Conservation (phyloP, 768 basidiomycete species). For the Galerina sulciceps region DNA sequence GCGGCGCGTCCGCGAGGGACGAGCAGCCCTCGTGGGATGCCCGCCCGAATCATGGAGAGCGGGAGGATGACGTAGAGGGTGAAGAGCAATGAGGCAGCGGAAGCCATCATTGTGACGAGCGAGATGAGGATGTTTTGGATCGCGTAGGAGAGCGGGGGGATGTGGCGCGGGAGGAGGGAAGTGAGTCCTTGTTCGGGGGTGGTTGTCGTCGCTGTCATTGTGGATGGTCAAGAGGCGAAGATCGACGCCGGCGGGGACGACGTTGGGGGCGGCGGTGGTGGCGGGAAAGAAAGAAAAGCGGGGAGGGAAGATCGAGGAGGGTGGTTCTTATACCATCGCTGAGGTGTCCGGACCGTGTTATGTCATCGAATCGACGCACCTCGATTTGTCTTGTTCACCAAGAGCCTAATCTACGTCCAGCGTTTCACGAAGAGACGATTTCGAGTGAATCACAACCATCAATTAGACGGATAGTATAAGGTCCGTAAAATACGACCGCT, state of each 20-base stretch:
- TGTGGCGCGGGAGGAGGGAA: constrained; percentile 17
- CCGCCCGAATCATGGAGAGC: constrained; percentile 14
- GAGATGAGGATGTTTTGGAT: constrained; percentile 33
- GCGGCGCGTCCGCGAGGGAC: neutral
- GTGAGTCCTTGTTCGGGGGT: neutral
- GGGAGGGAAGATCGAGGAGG: neutral
- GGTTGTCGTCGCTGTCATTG: neutral
- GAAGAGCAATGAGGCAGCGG: constrained; percentile 22
- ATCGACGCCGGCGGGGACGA: neutral
- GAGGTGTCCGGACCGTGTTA: too few relatives aligned
- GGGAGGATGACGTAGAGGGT: constrained; percentile 26
- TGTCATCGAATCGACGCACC: too few relatives aligned
- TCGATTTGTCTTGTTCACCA: too few relatives aligned
- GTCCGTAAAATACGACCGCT: too few relatives aligned
- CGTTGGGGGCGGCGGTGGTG: neutral
- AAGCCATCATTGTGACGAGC: constrained; percentile 15
- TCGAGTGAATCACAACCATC: too few relatives aligned
- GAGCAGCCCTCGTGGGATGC: constrained; percentile 12
- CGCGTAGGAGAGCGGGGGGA: constrained; percentile 26
- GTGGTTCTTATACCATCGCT: too few relatives aligned
- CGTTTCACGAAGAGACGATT: too few relatives aligned
- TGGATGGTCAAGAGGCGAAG: neutral
- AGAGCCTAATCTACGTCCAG: too few relatives aligned
- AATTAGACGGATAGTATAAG: too few relatives aligned
- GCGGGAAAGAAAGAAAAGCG: neutral